These are phyloP conservation scores for Tylopilus intermedius DNA, from an alignment of 768 basidiomycete genomes.

Conservation along the genomic window DNA sequence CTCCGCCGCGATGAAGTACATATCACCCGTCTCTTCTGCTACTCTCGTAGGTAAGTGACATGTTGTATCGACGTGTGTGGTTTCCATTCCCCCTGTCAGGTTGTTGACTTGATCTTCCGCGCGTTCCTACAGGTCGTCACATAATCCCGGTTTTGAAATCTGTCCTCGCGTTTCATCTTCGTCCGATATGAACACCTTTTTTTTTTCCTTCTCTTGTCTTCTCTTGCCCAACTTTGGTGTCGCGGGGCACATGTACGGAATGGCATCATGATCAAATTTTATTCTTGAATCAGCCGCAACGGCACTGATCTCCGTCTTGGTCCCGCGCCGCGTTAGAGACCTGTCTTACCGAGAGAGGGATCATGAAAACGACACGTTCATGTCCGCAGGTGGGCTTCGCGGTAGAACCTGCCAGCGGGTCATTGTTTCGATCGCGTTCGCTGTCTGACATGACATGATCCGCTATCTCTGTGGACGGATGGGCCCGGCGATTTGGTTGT, in stretches of 20 bases:
- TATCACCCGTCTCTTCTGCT: not conserved
- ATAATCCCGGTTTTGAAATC: not conserved
- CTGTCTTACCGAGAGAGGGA: not conserved
- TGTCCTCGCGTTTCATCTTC: not conserved
- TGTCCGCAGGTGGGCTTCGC: constrained; percentile 18
- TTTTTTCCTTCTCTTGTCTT: too few relatives aligned
- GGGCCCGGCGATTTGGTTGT: constrained; percentile 6
- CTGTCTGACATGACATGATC: not conserved
- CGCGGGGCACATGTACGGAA: not conserved
- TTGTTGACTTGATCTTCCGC: constrained; percentile 4
- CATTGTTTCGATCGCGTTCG: not conserved
- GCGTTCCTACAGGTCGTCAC: not conserved
- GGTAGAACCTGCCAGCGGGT: constrained; percentile 12
- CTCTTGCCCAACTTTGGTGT: not conserved
- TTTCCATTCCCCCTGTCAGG: not conserved
- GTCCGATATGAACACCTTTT: not conserved
- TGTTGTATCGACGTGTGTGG: not conserved
- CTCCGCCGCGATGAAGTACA: not conserved
- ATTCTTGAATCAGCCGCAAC: not conserved
- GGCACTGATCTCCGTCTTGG: constrained; percentile 8
- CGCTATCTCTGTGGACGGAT: not conserved
- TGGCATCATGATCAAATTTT: not conserved
- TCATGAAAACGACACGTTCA: not conserved
- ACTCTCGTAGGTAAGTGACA: not conserved
- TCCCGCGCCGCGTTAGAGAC: not conserved